Base-by-base conservation (phyloP, 352 stramenopile genomes). In the Phytophthora meadii region DNA sequence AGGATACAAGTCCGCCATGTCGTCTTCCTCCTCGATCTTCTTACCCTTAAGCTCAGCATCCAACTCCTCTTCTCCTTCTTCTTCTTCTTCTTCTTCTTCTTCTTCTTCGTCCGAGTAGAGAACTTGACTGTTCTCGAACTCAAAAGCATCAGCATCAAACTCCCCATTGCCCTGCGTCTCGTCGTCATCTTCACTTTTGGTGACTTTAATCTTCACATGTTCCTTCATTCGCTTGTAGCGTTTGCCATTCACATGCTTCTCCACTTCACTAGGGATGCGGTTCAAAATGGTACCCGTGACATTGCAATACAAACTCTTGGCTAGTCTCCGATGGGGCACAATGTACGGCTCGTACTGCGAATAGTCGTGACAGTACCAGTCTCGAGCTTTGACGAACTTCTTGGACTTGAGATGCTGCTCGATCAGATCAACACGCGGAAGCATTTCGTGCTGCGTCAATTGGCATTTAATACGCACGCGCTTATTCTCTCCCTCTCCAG, bases 291-390 rank as follows among this genome's bases (percentile, higher is more conserved):
- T 92, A 40, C 81, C 71, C 4, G 91, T 97, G 30, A 97, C 79
- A 37, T 93, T 96, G 75, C 91, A 97, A 49, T 72, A 97, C n/a
- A 97, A 54, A 44, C 87, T 79, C 64, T 96, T 95, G 28, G 79
- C 50, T 28, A 94, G 84, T 40, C 74, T 79, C n/a, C 90, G 91
- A 62, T 97, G 88, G 44, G 81, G 49, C 22, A 96, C 87, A 55
- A 97, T 95, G 64, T 95, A 93, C 56, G 91, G 91, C 71, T 94
- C 88, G 79, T 97, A 97, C 81, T 97, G 75, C 49, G 83, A 88
- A 79, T 94, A 97, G 72, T 97, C 89, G 71, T 90, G 78, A 70
- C 77, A 94, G 69, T 97, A 97, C 89, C 87, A 93, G 72, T 93
- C 83, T 46, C 85, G 84, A 5, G 85, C 81, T 61, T 96, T 94